These are phyloP conservation scores for Quercus lobata DNA, from an alignment of 331 rosid species.

Conservation along the genomic window DNA sequence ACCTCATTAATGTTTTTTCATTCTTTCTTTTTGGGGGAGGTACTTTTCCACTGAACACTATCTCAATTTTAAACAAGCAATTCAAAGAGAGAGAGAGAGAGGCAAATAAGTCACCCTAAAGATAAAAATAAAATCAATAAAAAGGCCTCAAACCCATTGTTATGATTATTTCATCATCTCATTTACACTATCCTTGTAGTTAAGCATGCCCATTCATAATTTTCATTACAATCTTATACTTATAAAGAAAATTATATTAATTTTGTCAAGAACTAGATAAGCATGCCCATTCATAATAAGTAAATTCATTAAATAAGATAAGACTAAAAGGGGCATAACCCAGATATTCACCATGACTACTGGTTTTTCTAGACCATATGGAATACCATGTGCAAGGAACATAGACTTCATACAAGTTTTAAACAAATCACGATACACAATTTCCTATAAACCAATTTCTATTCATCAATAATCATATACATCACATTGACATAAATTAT, in stretches of 20 bases:
- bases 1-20: too few relatives aligned
- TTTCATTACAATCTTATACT: not conserved
- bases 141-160: not conserved
- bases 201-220: not conserved
- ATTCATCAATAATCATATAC: not conserved
- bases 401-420: not conserved
- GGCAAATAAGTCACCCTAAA: not conserved
- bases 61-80: not conserved
- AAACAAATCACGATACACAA: too few relatives aligned
- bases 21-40: too few relatives aligned
- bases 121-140: not conserved
- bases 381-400: not conserved
- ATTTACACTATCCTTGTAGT: not conserved
- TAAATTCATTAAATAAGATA: not conserved
- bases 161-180: not conserved
- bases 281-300: not conserved
- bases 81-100: not conserved
- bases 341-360: not conserved
- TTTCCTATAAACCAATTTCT: too few relatives aligned
- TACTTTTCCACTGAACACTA: not conserved
- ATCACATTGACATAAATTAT: not conserved
- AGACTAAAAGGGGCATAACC: not conserved
- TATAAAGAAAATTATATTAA: too few relatives aligned
- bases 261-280: not conserved
- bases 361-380: not conserved